Base-by-base conservation (phyloP, 495 filamentous ascomycete genomes). In the Daldinia childiae region DNA sequence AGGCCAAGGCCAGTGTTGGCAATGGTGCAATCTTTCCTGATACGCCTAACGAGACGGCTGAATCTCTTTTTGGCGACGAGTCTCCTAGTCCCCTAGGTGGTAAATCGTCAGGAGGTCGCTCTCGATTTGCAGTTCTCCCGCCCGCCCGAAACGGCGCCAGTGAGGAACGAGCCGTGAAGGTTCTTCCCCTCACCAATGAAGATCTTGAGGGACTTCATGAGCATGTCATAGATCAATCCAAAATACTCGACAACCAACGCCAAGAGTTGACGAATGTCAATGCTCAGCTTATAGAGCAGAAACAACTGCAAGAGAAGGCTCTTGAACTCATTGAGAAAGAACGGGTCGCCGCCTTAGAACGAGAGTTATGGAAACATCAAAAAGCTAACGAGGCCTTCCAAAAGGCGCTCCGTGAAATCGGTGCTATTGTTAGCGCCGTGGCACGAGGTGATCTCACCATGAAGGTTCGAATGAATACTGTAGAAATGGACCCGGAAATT, bases 401-500 rank as follows among this genome's bases (percentile, higher is more conserved):
- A 74, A 99, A 98, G 81, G 94, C 95, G 17, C 81, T 99, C 30
- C 89, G 93, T 62, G 95, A 99, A 80, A 99, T 99, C 77, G 95
- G 95, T 60, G 95, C 92, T 70, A 98, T 99, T 69, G 93, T 98
- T 74, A 97, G 93, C 5, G 93, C 93, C 64, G 95, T 98, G 48
- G 95, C 95, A 58, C 92, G 94, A 69, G 95, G 95, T 81, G 95
- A 99, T 77, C 85, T 99, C 58, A 97, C 93, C 78, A 97, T 97
- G 87, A 98, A 98, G 82, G 96, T 98, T 58, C 89, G 94, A 52
- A 95, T 99, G 73, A 95, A 98, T 78, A 92, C 92, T 7, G 88
- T 94, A 73, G 95, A 99, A 81, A 95, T 98, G 92, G 95, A 99
- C 85, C 94, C 95, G 0, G 96, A 99, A 85, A 99, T 99, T 75